These are phyloP conservation scores for Clonostachys rhizophaga DNA, from an alignment of 2,329 filamentous ascomycete genomes.

Conservation along the genomic window DNA sequence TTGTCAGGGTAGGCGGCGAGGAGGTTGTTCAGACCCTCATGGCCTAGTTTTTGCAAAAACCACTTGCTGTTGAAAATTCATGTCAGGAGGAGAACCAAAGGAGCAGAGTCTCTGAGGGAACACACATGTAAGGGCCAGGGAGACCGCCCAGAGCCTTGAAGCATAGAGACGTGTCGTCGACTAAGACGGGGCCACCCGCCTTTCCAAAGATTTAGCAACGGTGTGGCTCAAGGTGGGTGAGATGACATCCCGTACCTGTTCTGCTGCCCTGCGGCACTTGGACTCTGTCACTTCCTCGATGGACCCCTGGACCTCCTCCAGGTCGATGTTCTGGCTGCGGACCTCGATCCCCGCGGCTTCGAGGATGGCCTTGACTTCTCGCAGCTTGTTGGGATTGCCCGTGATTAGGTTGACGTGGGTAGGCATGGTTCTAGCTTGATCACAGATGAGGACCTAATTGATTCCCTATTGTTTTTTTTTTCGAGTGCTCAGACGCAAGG, in stretches of 20 bases:
- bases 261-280: slow-evolving; percentile 81
- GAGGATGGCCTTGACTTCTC: slow-evolving; percentile 85
- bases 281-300: slow-evolving; percentile 87
- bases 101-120: slow-evolving; percentile 7
- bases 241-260: slow-evolving; percentile 44
- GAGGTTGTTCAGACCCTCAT: slow-evolving; percentile 83
- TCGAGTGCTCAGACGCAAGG: no score
- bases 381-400: slow-evolving; percentile 90
- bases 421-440: slow-evolving; percentile 25
- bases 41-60: slow-evolving; percentile 82
- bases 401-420: slow-evolving; percentile 83
- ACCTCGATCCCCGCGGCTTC: slow-evolving; percentile 64
- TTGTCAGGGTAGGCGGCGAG: slow-evolving; percentile 88
- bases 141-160: slow-evolving; percentile 89
- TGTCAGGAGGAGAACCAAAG: background rate
- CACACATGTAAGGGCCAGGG: slow-evolving; percentile 92
- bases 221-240: background rate
- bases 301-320: slow-evolving; percentile 86
- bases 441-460: no score
- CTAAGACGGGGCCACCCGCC: slow-evolving; percentile 83
- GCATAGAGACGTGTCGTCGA: slow-evolving; percentile 93
- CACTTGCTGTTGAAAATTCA: slow-evolving; percentile 66
- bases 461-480: no score
- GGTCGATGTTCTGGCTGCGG: slow-evolving; percentile 68
- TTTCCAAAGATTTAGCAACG: slow-evolving; percentile 22